A percentile compares a stretch with the other conserved stretches of the same genome.
phyloP scores from a whole-genome alignment of 2,329 filamentous ascomycete genomes.

The Trichoderma afroharzianum region DNA sequence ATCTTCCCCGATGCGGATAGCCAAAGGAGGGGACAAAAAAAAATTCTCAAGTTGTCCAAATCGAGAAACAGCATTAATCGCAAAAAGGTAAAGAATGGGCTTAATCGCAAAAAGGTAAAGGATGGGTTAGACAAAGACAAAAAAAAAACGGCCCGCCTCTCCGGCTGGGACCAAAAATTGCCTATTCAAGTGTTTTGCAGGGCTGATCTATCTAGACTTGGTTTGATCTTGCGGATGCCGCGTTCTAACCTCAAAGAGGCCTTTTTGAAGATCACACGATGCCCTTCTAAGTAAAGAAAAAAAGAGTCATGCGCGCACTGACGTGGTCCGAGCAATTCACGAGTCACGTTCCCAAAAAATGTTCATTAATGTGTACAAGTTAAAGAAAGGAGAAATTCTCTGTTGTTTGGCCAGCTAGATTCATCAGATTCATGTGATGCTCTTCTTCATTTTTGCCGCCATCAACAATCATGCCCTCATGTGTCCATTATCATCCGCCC shows the following conservation, averaged over 20 bases:
- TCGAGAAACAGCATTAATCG: neutral
- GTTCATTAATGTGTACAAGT: neutral
- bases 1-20: conserved; percentile 17
- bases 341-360: neutral
- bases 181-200: conserved; percentile 9
- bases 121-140: neutral
- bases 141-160: neutral
- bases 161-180: conserved; percentile 2
- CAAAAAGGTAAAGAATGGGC: conserved; percentile 14
- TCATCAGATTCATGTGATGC: conserved; percentile 19
- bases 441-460: conserved; percentile 7
- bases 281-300: neutral
- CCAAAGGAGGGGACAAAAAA: neutral
- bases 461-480: conserved; percentile 21
- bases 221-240: neutral
- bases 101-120: conserved; percentile 1
- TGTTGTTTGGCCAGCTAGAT: conserved; percentile 18
- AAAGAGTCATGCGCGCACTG: neutral
- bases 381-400: conserved; percentile 17
- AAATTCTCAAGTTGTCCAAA: neutral
- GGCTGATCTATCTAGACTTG: conserved; percentile 11
- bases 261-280: neutral
- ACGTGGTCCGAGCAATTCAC: neutral
- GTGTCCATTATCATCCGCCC: conserved; percentile 21
- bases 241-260: conserved; percentile 11